Evolutionary conservation across 1,139 yeast genomes (phyloP).

Genomic region (Blastobotrys apis): DNA sequence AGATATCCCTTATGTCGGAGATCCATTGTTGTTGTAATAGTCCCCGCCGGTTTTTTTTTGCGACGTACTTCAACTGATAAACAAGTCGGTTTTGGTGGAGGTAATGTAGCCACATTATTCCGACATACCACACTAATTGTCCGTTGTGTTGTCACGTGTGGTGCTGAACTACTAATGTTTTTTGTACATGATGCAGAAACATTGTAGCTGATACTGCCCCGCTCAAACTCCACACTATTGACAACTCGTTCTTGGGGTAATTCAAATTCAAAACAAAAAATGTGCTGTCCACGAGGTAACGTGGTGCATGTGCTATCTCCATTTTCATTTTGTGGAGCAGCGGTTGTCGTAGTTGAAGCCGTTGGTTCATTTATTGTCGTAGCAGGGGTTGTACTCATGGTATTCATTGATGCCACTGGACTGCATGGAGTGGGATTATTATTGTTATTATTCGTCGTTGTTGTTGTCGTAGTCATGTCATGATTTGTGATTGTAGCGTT

Average conservation of each 20-base stretch:
- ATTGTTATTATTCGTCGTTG: background rate
- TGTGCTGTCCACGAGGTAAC: constrained; percentile 64
- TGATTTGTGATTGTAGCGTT: no score
- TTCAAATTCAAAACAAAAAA: constrained; percentile 78
- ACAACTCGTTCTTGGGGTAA: constrained; percentile 67
- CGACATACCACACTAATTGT: constrained; percentile 63
- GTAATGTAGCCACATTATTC: constrained; percentile 62
- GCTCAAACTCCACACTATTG: constrained; percentile 78
- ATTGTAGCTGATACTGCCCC: constrained; percentile 71
- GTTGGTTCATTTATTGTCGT: no score
- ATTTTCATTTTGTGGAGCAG: no score
- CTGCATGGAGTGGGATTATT: background rate
- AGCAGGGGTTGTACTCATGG: no score
- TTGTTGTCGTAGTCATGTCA: no score
- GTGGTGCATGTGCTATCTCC: constrained; percentile 7
- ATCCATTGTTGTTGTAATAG: constrained; percentile 45
- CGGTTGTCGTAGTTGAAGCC: no score
- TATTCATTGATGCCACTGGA: no score
- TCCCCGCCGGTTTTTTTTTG: constrained; percentile 30
- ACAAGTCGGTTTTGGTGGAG: constrained; percentile 63
- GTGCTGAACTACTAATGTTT: background rate
- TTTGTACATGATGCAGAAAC: constrained; percentile 50
- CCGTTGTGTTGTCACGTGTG: constrained; percentile 35
- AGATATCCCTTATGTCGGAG: constrained; percentile 67
- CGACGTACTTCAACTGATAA: constrained; percentile 51